phyloP scores from a whole-genome alignment of 352 stramenopile species.

The Phytophthora sansomeana region DNA sequence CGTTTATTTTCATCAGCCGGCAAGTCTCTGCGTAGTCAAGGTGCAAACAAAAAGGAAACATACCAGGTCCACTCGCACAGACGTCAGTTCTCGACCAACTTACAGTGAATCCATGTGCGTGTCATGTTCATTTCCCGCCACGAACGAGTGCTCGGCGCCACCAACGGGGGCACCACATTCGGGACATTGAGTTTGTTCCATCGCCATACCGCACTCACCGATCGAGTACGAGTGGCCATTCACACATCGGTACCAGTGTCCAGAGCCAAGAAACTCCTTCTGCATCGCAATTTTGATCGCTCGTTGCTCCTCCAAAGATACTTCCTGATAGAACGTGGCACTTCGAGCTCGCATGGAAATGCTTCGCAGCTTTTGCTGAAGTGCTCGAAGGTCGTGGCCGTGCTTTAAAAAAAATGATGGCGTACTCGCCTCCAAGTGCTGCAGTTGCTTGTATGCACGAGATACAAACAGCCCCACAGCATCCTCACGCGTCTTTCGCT shows the following conservation, averaged over 20 bases:
- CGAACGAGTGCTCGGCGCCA: slow-evolving; percentile 48
- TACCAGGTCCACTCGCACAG: not conserved
- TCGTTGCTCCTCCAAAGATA: slow-evolving; percentile 40
- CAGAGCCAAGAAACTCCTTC: slow-evolving; percentile 36
- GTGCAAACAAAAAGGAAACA: no score
- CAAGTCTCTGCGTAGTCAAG: no score
- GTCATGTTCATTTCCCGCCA: slow-evolving; percentile 20
- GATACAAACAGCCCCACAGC: not conserved
- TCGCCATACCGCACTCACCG: slow-evolving; percentile 82
- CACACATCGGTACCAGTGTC: slow-evolving; percentile 78
- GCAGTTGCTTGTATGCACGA: slow-evolving; percentile 4
- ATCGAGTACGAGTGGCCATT: slow-evolving; percentile 90
- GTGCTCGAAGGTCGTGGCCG: slow-evolving; percentile 1
- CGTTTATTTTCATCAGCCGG: no score
- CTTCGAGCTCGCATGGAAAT: slow-evolving; percentile 22
- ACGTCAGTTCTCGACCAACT: not conserved
- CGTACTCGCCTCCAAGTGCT: not conserved
- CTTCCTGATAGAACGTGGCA: slow-evolving; percentile 41
- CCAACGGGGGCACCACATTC: slow-evolving; percentile 79
- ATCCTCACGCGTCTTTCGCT: slow-evolving; percentile 22
- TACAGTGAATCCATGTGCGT: slow-evolving; percentile 28
- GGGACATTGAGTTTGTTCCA: slow-evolving; percentile 64
- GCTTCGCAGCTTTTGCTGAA: slow-evolving; percentile 7
- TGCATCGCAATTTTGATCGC: slow-evolving; percentile 47
- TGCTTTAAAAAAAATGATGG: slow-evolving; percentile 23